Conservation (phyloP, 1,284 basidiomycete species). For the Boletus sp. region DNA sequence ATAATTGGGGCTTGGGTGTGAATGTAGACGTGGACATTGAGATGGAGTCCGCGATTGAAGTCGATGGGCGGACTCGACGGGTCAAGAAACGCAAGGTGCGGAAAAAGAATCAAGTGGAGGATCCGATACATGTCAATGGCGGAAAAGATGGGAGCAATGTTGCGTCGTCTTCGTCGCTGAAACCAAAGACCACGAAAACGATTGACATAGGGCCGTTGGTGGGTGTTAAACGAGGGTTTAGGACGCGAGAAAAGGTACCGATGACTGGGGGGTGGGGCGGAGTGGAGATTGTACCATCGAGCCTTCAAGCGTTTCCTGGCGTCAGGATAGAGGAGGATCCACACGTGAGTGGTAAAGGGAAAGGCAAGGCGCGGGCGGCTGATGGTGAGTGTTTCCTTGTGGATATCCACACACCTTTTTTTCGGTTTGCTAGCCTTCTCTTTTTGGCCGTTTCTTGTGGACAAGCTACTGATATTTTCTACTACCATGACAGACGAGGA, state of each 20-base stretch:
- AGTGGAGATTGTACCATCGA: slow-evolving; percentile 55
- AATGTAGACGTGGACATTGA: slow-evolving; percentile 36
- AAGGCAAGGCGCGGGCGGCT: slow-evolving; percentile 23
- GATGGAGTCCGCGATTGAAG: slow-evolving; percentile 19
- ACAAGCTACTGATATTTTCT: slow-evolving; percentile 13
- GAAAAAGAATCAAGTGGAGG: slow-evolving; percentile 20
- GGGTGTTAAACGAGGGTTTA: slow-evolving; percentile 69
- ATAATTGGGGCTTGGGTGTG: slow-evolving; percentile 31
- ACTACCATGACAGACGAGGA: slow-evolving; percentile 14
- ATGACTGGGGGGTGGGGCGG: slow-evolving; percentile 63
- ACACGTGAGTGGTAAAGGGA: slow-evolving; percentile 24
- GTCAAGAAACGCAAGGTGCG: slow-evolving; percentile 29
- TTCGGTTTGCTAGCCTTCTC: neutral
- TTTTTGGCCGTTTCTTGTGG: neutral
- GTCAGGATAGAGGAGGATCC: slow-evolving; percentile 14
- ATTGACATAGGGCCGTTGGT: slow-evolving; percentile 72
- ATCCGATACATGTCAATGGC: slow-evolving; percentile 11
- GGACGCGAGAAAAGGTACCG: slow-evolving; percentile 55
- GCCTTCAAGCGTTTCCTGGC: slow-evolving; percentile 24
- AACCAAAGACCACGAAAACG: slow-evolving; percentile 16
- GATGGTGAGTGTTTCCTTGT: slow-evolving; percentile 31
- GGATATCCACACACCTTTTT: neutral
- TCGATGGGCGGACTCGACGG: slow-evolving; percentile 9
- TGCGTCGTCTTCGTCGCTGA: neutral
- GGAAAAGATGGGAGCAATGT: slow-evolving; percentile 1